Evolutionary conservation across 495 filamentous ascomycete genomes (phyloP).

Genomic region (Letharia columbiana): DNA sequence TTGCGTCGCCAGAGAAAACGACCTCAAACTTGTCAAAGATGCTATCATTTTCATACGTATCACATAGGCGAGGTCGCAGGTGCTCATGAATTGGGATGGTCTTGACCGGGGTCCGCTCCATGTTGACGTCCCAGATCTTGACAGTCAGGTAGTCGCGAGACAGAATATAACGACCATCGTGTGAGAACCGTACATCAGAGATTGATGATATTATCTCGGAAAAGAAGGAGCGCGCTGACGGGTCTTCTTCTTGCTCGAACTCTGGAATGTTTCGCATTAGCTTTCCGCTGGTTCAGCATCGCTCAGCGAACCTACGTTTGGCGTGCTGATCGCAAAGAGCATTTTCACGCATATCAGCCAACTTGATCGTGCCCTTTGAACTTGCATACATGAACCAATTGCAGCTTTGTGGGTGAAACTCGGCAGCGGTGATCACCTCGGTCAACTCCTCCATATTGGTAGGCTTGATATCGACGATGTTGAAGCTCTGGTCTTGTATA

Average conservation of each 20-base stretch:
- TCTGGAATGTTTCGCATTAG: slow-evolving; percentile 42
- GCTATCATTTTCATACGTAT: slow-evolving; percentile 98
- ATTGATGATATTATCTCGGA: slow-evolving; percentile 99
- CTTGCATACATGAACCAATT: slow-evolving; percentile 99
- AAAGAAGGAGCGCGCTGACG: slow-evolving; percentile 97
- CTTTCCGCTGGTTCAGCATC: background rate
- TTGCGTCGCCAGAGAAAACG: slow-evolving; percentile 94
- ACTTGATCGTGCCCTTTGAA: slow-evolving; percentile 97
- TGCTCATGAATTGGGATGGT: slow-evolving; percentile 99
- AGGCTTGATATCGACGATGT: slow-evolving; percentile 99
- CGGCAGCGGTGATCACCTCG: slow-evolving; percentile 95
- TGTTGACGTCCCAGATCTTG: slow-evolving; percentile 99
- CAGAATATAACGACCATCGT: slow-evolving; percentile 92
- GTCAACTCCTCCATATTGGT: slow-evolving; percentile 99
- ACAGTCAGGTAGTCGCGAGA: slow-evolving; percentile 97
- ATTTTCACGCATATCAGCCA: slow-evolving; percentile 95
- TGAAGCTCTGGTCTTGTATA: slow-evolving; percentile 99
- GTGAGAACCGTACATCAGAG: slow-evolving; percentile 94
- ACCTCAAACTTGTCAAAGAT: slow-evolving; percentile 99
- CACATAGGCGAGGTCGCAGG: slow-evolving; percentile 85
- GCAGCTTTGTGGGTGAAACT: slow-evolving; percentile 95
- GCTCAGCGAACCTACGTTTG: slow-evolving; percentile 59
- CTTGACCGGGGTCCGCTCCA: slow-evolving; percentile 94
- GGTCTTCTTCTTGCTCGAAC: slow-evolving; percentile 98
- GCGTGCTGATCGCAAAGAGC: slow-evolving; percentile 92